phyloP scores from a whole-genome alignment of 495 filamentous ascomycete genomes.

The Penicillium coprophilum region DNA sequence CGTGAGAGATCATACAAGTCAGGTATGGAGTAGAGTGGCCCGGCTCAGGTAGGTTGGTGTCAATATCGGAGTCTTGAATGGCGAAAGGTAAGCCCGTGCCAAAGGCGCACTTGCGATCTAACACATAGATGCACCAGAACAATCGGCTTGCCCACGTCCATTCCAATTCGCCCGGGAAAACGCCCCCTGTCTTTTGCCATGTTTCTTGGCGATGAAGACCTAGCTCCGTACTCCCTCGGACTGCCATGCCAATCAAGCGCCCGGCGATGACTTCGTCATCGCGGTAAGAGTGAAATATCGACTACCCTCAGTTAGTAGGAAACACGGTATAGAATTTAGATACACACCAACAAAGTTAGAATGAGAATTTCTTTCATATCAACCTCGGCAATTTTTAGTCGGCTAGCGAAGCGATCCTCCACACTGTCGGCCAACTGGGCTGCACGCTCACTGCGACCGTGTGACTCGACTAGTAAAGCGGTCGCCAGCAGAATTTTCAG shows the following conservation, averaged over 20 bases:
- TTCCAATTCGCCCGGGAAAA: slow-evolving; percentile 58
- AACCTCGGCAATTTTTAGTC: slow-evolving; percentile 60
- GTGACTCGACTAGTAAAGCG: slow-evolving; percentile 66
- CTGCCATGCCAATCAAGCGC: slow-evolving; percentile 70
- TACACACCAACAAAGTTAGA: slow-evolving; percentile 63
- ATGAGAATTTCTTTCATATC: slow-evolving; percentile 70
- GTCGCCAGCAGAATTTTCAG: slow-evolving; percentile 77
- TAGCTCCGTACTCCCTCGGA: slow-evolving; percentile 70
- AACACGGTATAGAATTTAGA: not conserved
- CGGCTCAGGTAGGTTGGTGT: slow-evolving; percentile 69
- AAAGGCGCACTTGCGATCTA: slow-evolving; percentile 80
- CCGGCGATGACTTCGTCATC: slow-evolving; percentile 79
- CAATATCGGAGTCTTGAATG: slow-evolving; percentile 78
- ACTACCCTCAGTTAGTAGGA: slow-evolving; percentile 39
- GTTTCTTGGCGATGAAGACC: slow-evolving; percentile 76
- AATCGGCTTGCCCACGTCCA: slow-evolving; percentile 62
- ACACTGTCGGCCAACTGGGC: slow-evolving; percentile 69
- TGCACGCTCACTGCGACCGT: slow-evolving; percentile 72
- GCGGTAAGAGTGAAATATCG: slow-evolving; percentile 77
- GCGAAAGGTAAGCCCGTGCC: slow-evolving; percentile 77
- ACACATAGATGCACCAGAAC: slow-evolving; percentile 82
- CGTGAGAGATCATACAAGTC: slow-evolving; percentile 63
- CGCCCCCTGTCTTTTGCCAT: slow-evolving; percentile 56
- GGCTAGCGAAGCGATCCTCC: slow-evolving; percentile 61
- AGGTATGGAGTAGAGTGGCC: slow-evolving; percentile 39